phyloP scores from a whole-genome alignment of 1,284 basidiomycete genomes.

The Coriolopsis trogii region DNA sequence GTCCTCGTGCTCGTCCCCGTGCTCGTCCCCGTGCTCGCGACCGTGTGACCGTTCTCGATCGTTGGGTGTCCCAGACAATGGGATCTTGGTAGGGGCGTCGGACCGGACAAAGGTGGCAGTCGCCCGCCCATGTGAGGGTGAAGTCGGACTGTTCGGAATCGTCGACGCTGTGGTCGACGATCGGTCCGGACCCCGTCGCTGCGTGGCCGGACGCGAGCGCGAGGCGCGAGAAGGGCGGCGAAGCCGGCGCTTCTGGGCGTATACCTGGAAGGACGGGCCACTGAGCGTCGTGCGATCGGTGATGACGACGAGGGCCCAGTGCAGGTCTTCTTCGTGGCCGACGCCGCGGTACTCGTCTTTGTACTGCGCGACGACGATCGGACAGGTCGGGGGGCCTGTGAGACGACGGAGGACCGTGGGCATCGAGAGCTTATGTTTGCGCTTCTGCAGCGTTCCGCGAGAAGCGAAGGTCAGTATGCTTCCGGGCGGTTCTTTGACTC shows the following conservation, averaged over 20 bases:
- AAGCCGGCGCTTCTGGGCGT: constrained; percentile 18
- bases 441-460: neutral
- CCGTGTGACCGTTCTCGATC: neutral
- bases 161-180: too few relatives aligned
- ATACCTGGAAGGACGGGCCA: constrained; percentile 25
- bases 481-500: neutral
- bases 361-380: constrained; percentile 29
- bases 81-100: neutral
- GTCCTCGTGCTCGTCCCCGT: neutral
- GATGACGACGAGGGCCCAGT: constrained; percentile 30
- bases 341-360: constrained; percentile 26
- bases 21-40: neutral
- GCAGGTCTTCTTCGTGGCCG: constrained; percentile 25
- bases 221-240: too few relatives aligned
- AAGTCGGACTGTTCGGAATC: too few relatives aligned
- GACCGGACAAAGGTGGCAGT: neutral
- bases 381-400: constrained; percentile 16
- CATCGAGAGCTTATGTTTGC: constrained; percentile 15
- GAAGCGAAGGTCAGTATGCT: neutral
- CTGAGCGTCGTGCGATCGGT: constrained; percentile 20
- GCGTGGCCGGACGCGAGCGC: too few relatives aligned
- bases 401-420: constrained; percentile 20
- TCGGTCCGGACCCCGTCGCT: too few relatives aligned
- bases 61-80: neutral
- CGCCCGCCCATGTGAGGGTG: neutral